Conservation (phyloP, 768 basidiomycete species). For the Suillus brevipes region DNA sequence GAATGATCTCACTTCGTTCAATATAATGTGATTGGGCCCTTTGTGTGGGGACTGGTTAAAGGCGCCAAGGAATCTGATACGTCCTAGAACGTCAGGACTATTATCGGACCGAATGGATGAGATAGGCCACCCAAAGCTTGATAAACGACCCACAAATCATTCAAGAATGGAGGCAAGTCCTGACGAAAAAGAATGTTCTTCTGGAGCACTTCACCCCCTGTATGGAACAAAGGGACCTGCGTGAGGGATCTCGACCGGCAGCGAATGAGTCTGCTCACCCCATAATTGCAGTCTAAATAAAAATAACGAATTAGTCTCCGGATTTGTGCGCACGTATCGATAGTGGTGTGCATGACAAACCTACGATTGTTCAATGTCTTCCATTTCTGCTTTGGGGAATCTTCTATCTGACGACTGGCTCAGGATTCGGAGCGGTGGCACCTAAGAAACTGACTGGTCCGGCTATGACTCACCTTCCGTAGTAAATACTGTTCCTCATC, state of each 20-base stretch:
- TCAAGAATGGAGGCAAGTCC: slow-evolving; percentile 69
- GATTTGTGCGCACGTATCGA: neutral
- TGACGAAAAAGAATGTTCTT: slow-evolving; percentile 70
- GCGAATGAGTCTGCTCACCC: slow-evolving; percentile 45
- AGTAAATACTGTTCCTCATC: slow-evolving; percentile 79
- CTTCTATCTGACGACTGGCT: slow-evolving; percentile 56
- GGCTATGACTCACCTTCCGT: slow-evolving; percentile 56
- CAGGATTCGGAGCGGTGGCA: neutral
- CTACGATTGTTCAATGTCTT: slow-evolving; percentile 71
- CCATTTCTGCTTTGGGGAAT: slow-evolving; percentile 82
- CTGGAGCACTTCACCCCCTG: slow-evolving; percentile 74
- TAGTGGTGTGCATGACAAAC: slow-evolving; percentile 29
- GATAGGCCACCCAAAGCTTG: slow-evolving; percentile 7
- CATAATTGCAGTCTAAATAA: slow-evolving; percentile 65
- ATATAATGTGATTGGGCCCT: slow-evolving; percentile 83
- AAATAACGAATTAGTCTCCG: neutral
- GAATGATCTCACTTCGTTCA: slow-evolving; percentile 67
- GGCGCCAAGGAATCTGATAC: slow-evolving; percentile 62
- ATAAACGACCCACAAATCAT: slow-evolving; percentile 52
- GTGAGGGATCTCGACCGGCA: slow-evolving; percentile 10
- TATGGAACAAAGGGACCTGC: slow-evolving; percentile 10
- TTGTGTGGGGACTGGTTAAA: slow-evolving; percentile 66
- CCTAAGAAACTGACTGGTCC: slow-evolving; percentile 5
- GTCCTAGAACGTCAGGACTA: slow-evolving; percentile 77
- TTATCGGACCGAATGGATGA: slow-evolving; percentile 13